Evolutionary conservation across 495 filamentous ascomycete species (phyloP).

Genomic region (Wilcoxina mikolae): DNA sequence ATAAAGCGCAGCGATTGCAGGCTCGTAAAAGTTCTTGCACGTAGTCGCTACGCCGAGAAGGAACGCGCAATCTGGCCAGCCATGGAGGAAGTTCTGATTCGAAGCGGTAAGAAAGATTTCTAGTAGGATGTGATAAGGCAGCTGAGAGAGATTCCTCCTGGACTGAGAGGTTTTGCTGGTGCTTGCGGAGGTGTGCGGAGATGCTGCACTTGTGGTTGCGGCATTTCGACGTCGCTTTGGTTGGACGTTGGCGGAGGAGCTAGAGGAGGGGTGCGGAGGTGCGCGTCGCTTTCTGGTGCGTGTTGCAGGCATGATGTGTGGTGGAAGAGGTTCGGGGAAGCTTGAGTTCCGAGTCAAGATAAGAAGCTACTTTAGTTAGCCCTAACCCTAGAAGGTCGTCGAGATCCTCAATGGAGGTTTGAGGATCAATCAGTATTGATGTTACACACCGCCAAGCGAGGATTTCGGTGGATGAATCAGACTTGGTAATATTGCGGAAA

Average conservation of each 20-base stretch:
- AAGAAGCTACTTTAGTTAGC: no score
- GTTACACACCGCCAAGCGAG: no score
- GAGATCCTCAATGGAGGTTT: no score
- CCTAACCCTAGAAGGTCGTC: no score
- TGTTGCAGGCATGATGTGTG: neutral
- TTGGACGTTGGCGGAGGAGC: neutral
- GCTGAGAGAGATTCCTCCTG: neutral
- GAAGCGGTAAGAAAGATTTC: constrained; percentile 14
- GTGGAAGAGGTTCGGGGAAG: neutral
- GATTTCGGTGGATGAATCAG: no score
- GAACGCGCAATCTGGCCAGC: constrained; percentile 10
- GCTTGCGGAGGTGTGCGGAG: neutral
- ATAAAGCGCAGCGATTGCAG: constrained; percentile 14
- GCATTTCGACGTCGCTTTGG: neutral
- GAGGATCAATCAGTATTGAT: no score
- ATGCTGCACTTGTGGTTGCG: neutral
- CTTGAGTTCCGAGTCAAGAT: no score
- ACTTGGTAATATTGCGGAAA: no score
- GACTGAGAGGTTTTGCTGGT: neutral
- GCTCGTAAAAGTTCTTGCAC: constrained; percentile 19
- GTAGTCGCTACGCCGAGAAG: constrained; percentile 17
- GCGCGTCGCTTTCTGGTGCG: neutral
- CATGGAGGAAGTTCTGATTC: constrained; percentile 4
- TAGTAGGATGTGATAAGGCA: constrained; percentile 21
- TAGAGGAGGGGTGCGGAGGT: neutral